Percentiles rank a stretch among this genome's conserved stretches.
These are phyloP conservation scores for Fomitopsis palustris DNA, from an alignment of 1,284 basidiomycete species.

Conservation along the genomic window DNA sequence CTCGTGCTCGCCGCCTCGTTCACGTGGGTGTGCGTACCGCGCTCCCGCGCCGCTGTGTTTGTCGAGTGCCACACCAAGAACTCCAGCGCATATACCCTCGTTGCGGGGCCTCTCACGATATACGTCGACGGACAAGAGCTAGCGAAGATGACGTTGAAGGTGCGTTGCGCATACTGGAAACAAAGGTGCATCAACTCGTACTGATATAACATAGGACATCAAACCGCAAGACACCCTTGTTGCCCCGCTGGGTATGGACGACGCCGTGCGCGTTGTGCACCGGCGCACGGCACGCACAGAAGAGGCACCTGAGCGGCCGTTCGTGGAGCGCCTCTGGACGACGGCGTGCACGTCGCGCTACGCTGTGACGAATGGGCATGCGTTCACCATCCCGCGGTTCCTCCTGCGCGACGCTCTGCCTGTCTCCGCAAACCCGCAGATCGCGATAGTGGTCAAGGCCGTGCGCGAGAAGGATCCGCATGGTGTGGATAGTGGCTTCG, in stretches of 20 bases:
- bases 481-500: slow-evolving; percentile 16
- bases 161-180: slow-evolving; percentile 20
- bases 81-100: slow-evolving; percentile 46
- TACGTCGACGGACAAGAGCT: slow-evolving; percentile 50
- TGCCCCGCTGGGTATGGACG: slow-evolving; percentile 53
- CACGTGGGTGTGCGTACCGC: slow-evolving; percentile 47
- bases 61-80: slow-evolving; percentile 46
- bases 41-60: slow-evolving; percentile 40
- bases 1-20: slow-evolving; percentile 44
- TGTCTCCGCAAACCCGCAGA: slow-evolving; percentile 32
- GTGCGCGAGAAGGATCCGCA: slow-evolving; percentile 40
- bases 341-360: slow-evolving; percentile 43
- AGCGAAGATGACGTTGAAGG: slow-evolving; percentile 42
- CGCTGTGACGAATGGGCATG: slow-evolving; percentile 46
- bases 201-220: slow-evolving; percentile 33
- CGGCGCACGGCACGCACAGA: slow-evolving; percentile 35
- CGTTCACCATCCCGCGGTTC: slow-evolving; percentile 39
- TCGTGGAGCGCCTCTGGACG: slow-evolving; percentile 39
- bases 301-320: slow-evolving; percentile 26
- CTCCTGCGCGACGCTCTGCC: slow-evolving; percentile 49
- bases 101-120: slow-evolving; percentile 48
- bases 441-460: slow-evolving; percentile 44
- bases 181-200: neutral
- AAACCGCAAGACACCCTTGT: slow-evolving; percentile 46
- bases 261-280: slow-evolving; percentile 45